Evolutionary conservation across 208 protist species (phyloP), one percentile per base, ranked within the genome.

Genomic region (Histomonas meleagridis): DNA sequence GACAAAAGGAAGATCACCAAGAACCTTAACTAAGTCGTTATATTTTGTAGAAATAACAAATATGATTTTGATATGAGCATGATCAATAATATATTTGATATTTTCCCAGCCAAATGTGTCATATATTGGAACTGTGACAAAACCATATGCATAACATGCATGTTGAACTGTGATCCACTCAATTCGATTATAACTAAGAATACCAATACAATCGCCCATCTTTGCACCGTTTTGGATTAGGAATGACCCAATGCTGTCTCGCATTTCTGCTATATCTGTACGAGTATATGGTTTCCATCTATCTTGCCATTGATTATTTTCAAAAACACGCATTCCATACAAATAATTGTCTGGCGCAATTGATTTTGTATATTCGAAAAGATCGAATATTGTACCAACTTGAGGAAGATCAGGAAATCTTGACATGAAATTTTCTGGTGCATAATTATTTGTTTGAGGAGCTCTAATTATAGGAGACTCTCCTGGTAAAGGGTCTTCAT

Each of bases 51-150:
- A 46, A 55, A 69, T 65, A 35, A 60, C 32, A 70, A 91, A 91
- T 65, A 53, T 21, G 23, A 65, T 35, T 23, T 43, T 91, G 10
- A 92, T 18, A n/a, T 92, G 32, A 51, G 92, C n/a, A 53, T 91
- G 72, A 40, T 92, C 57, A 49, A 92, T 90, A 18, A 92, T 92
- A 26, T 92, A 92, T 60, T 91, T 60, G 26, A 92, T 90, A 10
- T 48, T 49, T n/a, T 91, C 43, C 14, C 51, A 49, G 10, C 92
- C 72, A n/a, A 91, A 90, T 70, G 92, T 92, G 35, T 79, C 69
- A 62, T 92, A 92, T n/a, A 92, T 60, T 4, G 92, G 86, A 70
- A 92, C 92, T n/a, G 92, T 40, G 53, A 92, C 62, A 28, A 91
- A 92, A 0, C 92, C 92, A 35, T 55, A 86, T 32, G 46, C 76